Conservation (phyloP, 176 grass and related monocot genomes). For the Stipa capillata region DNA sequence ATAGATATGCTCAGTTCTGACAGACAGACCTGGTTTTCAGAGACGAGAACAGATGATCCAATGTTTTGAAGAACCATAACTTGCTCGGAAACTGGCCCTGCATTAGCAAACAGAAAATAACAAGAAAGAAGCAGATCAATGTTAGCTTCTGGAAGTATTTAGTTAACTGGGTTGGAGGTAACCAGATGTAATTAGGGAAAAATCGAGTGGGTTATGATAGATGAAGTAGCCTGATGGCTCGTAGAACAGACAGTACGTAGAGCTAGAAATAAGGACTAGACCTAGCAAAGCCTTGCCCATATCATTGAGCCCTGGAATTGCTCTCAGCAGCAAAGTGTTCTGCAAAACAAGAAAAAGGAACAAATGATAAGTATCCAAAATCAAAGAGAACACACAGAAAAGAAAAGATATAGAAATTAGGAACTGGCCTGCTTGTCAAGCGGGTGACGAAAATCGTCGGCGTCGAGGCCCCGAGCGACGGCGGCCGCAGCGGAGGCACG, state of each 20-base stretch:
- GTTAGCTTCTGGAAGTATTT: not conserved
- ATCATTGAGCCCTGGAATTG: constrained; percentile 84
- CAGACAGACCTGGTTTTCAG: constrained; percentile 66
- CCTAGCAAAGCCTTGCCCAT: constrained; percentile 80
- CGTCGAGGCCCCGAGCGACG: constrained; percentile 48
- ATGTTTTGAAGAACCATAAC: constrained; percentile 98
- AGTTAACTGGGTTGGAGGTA: too few species aligned
- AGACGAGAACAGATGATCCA: constrained; percentile 81
- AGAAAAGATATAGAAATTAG: not conserved
- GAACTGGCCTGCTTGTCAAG: constrained; percentile 73
- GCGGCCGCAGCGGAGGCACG: constrained; percentile 5
- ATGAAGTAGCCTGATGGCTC: not conserved
- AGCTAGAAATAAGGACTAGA: not conserved
- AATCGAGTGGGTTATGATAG: too few species aligned
- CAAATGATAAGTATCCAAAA: not conserved
- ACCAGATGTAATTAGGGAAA: too few species aligned
- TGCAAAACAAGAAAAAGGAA: constrained; percentile 21
- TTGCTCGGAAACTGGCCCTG: constrained; percentile 71
- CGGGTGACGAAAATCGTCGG: constrained; percentile 88
- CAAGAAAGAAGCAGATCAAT: not conserved
- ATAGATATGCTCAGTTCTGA: not conserved
- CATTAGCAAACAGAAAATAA: not conserved
- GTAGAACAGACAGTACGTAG: too few species aligned
- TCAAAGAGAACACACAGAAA: not conserved
- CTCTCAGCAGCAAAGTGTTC: constrained; percentile 76